A percentile compares a stretch with the other conserved stretches of the same genome.
Evolutionary conservation across 257 asterid species (phyloP).

Genomic region (Henckelia pumila): DNA sequence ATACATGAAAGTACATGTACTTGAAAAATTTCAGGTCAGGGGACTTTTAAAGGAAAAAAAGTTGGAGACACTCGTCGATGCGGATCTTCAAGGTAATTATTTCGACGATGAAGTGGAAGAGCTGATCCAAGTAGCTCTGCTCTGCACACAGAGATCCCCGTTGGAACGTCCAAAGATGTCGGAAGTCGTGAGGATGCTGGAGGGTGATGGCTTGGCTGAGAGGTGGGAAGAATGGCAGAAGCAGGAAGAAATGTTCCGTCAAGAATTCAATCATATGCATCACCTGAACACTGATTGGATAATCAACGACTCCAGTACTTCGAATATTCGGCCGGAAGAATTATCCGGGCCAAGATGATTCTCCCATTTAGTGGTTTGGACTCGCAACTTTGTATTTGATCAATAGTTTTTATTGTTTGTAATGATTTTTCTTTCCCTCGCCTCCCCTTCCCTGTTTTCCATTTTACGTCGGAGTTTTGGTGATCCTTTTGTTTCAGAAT

Average conservation of each 20-base stretch:
- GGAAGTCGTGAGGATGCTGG: conserved; percentile 85
- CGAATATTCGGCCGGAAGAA: conserved; percentile 66
- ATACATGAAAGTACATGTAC: background rate
- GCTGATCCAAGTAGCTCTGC: conserved; percentile 84
- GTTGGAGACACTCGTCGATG: conserved; percentile 71
- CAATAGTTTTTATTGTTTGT: background rate
- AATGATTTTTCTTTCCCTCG: too few species aligned
- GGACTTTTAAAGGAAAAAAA: conserved; percentile 78
- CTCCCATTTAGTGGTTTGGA: background rate
- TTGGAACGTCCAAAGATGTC: conserved; percentile 92
- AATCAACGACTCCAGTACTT: conserved; percentile 60
- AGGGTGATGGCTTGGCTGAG: conserved; percentile 92
- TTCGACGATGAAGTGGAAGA: conserved; percentile 77
- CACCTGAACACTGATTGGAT: conserved; percentile 59
- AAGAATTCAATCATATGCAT: conserved; percentile 44
- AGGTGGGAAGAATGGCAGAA: conserved; percentile 98
- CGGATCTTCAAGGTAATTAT: conserved; percentile 65
- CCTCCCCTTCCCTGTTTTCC: background rate
- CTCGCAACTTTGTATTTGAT: background rate
- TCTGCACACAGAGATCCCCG: conserved; percentile 75
- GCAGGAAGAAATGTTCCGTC: conserved; percentile 77
- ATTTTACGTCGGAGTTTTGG: too few species aligned
- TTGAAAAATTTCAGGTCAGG: conserved; percentile 52
- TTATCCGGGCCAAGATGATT: conserved; percentile 84
- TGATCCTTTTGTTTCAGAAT: background rate